These are phyloP conservation scores for Inga leiocalycina DNA, from an alignment of 306 rosid genomes.

Conservation along the genomic window DNA sequence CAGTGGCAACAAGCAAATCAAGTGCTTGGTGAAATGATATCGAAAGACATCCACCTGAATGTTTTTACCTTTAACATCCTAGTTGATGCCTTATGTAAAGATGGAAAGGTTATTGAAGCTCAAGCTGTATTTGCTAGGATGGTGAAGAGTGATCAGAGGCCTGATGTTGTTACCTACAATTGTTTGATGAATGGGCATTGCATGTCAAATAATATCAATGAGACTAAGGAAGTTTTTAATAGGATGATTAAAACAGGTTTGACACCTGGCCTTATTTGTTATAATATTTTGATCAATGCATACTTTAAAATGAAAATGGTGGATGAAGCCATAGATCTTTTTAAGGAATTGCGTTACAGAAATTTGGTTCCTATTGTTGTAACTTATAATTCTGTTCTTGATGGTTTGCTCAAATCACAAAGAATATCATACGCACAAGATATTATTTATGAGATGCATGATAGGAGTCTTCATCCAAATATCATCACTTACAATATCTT, in stretches of 20 bases:
- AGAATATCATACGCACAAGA: neutral
- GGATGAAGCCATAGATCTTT: neutral
- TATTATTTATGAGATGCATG: neutral
- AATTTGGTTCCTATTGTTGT: neutral
- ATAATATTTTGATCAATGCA: neutral
- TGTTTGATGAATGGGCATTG: too few relatives aligned
- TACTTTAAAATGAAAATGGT: neutral
- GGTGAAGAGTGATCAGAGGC: too few relatives aligned
- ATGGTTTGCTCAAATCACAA: neutral
- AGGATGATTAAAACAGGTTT: neutral
- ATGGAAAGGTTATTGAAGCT: too few relatives aligned
- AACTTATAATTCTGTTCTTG: neutral
- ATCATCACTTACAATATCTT: constrained; percentile 31
- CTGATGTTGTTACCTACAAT: too few relatives aligned
- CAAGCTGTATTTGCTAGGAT: too few relatives aligned
- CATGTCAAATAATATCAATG: too few relatives aligned
- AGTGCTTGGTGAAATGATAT: too few relatives aligned
- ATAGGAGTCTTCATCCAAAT: neutral
- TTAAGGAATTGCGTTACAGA: neutral
- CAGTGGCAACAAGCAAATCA: neutral
- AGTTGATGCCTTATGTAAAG: too few relatives aligned
- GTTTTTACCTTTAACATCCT: too few relatives aligned
- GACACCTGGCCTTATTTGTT: neutral
- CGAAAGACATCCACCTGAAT: too few relatives aligned
- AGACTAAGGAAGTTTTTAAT: neutral